These are phyloP conservation scores for Pyrus hybrid DNA, from an alignment of 331 rosid genomes.

Conservation along the genomic window DNA sequence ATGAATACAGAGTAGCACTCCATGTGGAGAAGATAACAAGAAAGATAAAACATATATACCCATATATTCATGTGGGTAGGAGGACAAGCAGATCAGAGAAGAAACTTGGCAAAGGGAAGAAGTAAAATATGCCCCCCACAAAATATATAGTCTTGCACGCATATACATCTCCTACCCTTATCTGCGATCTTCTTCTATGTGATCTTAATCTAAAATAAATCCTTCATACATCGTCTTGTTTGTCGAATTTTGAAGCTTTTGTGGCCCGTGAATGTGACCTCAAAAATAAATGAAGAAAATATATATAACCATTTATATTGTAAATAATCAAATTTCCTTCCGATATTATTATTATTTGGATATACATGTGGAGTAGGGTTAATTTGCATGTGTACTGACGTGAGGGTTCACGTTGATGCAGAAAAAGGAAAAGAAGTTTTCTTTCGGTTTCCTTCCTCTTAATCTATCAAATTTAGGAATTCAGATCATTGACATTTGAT, in stretches of 20 bases:
- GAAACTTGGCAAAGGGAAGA: conserved; percentile 14
- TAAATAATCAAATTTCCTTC: background rate
- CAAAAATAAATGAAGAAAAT: background rate
- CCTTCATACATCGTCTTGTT: background rate
- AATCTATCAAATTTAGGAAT: no score
- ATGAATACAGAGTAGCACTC: background rate
- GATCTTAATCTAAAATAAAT: background rate
- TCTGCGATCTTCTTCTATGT: conserved; percentile 30
- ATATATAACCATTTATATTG: background rate
- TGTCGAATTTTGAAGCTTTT: background rate
- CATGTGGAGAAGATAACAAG: conserved; percentile 19
- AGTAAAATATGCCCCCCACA: conserved; percentile 23
- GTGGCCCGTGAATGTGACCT: conserved; percentile 8
- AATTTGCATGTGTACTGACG: no score
- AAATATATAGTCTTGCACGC: conserved; percentile 6
- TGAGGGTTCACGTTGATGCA: background rate
- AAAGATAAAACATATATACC: conserved; percentile 9
- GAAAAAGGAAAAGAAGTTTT: no score
- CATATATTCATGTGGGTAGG: conserved; percentile 4
- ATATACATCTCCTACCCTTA: conserved; percentile 17
- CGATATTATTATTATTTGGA: background rate
- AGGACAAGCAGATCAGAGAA: background rate
- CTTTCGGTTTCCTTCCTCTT: no score
- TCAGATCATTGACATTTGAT: no score
- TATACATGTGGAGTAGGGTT: no score